Percentiles rank a stretch among this genome's conserved stretches.
Conservation (phyloP, 2,329 filamentous ascomycete genomes). For the Monosporascus sp. region DNA sequence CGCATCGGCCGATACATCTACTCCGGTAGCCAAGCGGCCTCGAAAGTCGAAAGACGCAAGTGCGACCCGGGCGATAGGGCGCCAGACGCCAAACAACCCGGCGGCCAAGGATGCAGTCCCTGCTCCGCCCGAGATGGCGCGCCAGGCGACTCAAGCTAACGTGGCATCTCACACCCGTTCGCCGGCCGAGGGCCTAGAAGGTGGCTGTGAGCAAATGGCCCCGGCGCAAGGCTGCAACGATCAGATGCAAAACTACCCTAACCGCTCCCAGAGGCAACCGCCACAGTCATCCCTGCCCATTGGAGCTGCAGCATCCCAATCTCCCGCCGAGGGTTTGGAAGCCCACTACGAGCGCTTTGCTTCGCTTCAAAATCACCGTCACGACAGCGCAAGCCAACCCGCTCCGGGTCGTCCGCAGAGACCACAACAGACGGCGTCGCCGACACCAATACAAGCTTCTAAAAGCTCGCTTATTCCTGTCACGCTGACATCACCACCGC, state of each 20-base stretch:
- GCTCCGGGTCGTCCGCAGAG: constrained; percentile 20
- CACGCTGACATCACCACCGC: constrained; percentile 22
- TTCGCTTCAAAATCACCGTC: constrained; percentile 17
- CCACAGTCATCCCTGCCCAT: constrained; percentile 16
- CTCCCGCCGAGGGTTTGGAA: constrained; percentile 21
- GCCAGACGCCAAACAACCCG: constrained; percentile 17
- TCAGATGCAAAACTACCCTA: constrained; percentile 18
- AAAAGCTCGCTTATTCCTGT: constrained; percentile 23
- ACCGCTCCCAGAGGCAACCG: constrained; percentile 19
- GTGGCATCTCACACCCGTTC: constrained; percentile 12
- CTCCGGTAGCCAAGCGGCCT: constrained; percentile 21
- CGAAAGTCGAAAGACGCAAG: constrained; percentile 25
- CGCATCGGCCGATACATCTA: constrained; percentile 5
- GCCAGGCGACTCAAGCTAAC: constrained; percentile 13
- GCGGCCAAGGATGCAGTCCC: constrained; percentile 13
- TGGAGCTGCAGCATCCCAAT: constrained; percentile 15
- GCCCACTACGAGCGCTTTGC: constrained; percentile 25
- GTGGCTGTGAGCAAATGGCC: constrained; percentile 20
- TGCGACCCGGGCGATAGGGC: constrained; percentile 14
- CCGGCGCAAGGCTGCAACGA: constrained; percentile 20
- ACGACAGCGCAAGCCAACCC: constrained; percentile 17
- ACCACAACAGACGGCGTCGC: constrained; percentile 21
- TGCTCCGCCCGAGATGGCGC: constrained; percentile 12
- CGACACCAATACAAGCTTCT: constrained; percentile 20
- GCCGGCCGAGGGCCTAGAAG: constrained; percentile 22